Base-by-base conservation (phyloP, 1,284 basidiomycete species). In the Trichosporon inkin region DNA sequence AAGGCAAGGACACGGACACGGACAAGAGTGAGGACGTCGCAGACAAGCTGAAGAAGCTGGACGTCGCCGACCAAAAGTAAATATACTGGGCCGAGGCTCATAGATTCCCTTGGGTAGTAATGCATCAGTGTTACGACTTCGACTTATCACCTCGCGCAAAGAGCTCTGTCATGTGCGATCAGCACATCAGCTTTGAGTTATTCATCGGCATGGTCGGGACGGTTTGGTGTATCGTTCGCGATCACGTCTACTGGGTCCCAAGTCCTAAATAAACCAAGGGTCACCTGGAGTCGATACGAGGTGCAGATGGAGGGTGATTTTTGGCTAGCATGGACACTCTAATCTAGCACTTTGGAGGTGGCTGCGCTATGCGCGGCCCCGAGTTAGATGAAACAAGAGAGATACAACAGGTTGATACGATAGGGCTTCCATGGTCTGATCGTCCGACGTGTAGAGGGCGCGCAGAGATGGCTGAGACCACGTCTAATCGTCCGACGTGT, bases 31-130 rank as follows among this genome's bases (percentile, higher is more conserved):
- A 34, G 20, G 22, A 24, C 16, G 22, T 57, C 19, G 49, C 16
- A 17, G 57, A 51, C 57, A 34, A 22, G 44, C 24, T 58, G 10
- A 32, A 38, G 16, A 54, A 53, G 34, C 39, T 53, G 6, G 34
- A 44, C 17, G 32, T 47, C 57, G 41, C 41, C 19, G 57, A 58
- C 34, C 22, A 52, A 44, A 35, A 34, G 4, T 8, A 38, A 20
- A 37, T 37, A 34, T 10, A 16, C 16, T 51, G 51, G 13, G 36
- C 19, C 32, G 36, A 36, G 38, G 38, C 38, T 55, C 40, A 28
- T 32, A 32, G 28, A 8, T 5, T 8, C 8, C 28, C 8, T 32
- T 32, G 28, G 28, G 28, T 32, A 32, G 28, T n/a, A n/a, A n/a
- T n/a, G n/a, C n/a, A n/a, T n/a, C 28, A 5, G 28, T 8, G 28